Percentiles rank a stretch among this genome's conserved stretches.
Conservation (phyloP, 164 flowering plant genomes). For the Warburgia ugandensis region DNA sequence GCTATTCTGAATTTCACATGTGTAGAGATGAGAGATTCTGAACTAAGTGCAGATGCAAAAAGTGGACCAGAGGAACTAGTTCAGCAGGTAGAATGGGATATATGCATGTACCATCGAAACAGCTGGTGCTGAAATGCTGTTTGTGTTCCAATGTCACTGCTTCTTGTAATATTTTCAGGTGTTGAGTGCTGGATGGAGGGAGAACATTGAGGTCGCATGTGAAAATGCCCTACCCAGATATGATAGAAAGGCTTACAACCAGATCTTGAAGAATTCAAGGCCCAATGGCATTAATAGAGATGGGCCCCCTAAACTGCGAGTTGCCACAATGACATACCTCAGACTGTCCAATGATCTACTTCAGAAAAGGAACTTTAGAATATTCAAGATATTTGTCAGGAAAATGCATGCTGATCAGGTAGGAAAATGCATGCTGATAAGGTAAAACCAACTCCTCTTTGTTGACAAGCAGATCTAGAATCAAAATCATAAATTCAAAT, state of each 20-base stretch:
- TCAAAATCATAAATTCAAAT: not conserved
- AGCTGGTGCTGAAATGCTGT: constrained; percentile 2
- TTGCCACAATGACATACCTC: constrained; percentile 74
- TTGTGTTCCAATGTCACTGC: not conserved
- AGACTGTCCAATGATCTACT: constrained; percentile 53
- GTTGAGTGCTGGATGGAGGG: constrained; percentile 67
- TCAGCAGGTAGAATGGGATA: too few species aligned
- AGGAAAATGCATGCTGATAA: constrained; percentile 87
- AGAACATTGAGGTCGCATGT: constrained; percentile 60
- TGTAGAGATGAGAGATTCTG: constrained; percentile 72
- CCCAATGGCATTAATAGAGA: constrained; percentile 69
- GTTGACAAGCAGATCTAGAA: not conserved
- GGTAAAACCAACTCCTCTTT: constrained; percentile 27
- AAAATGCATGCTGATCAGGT: too few species aligned
- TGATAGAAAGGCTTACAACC: constrained; percentile 53
- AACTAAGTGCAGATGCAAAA: constrained; percentile 49
- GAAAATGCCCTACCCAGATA: constrained; percentile 82
- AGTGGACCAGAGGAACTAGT: constrained; percentile 79
- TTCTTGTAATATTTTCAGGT: constrained; percentile 31
- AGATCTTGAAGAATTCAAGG: constrained; percentile 68
- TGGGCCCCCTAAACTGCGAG: constrained; percentile 42
- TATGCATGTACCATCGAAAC: too few species aligned
- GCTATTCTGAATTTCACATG: constrained; percentile 76
- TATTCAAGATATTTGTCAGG: constrained; percentile 60
- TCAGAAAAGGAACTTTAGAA: constrained; percentile 31